Conservation (phyloP, 2,329 filamentous ascomycete genomes). For the Didymella keratinophila region DNA sequence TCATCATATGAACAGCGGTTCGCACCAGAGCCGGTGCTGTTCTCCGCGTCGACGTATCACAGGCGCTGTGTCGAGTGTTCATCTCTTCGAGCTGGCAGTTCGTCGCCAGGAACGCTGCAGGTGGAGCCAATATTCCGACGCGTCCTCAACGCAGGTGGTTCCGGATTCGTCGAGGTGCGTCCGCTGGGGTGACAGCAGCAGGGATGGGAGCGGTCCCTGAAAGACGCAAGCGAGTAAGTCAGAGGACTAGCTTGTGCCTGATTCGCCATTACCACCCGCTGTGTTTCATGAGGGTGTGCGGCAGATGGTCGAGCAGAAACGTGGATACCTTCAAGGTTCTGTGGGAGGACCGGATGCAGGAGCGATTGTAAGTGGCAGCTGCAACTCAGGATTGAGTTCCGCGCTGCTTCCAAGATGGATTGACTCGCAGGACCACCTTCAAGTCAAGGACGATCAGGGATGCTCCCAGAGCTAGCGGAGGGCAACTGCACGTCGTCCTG, state of each 20-base stretch:
- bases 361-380: constrained; percentile 1
- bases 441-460: constrained; percentile 6
- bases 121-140: constrained; percentile 17
- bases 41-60: constrained; percentile 13
- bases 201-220: constrained; percentile 12
- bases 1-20: constrained; percentile 2
- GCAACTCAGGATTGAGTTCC: constrained; percentile 11
- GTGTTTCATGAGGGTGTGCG: constrained; percentile 21
- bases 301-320: constrained; percentile 17
- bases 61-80: constrained; percentile 10
- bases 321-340: neutral
- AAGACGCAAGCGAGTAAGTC: constrained; percentile 8
- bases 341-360: neutral
- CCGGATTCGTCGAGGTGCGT: constrained; percentile 12
- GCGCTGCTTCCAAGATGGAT: constrained; percentile 4
- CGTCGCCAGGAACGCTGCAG: constrained; percentile 11
- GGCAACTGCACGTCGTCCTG: constrained; percentile 14
- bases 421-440: constrained; percentile 2
- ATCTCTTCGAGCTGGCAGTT: constrained; percentile 13
- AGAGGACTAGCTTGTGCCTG: constrained; percentile 6
- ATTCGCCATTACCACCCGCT: neutral
- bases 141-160: constrained; percentile 1
- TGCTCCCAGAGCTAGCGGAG: constrained; percentile 4
- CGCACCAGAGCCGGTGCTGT: constrained; percentile 1
- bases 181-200: constrained; percentile 3